phyloP scores from a whole-genome alignment of 139 green algal genomes.

The Coccomyxa sp. region DNA sequence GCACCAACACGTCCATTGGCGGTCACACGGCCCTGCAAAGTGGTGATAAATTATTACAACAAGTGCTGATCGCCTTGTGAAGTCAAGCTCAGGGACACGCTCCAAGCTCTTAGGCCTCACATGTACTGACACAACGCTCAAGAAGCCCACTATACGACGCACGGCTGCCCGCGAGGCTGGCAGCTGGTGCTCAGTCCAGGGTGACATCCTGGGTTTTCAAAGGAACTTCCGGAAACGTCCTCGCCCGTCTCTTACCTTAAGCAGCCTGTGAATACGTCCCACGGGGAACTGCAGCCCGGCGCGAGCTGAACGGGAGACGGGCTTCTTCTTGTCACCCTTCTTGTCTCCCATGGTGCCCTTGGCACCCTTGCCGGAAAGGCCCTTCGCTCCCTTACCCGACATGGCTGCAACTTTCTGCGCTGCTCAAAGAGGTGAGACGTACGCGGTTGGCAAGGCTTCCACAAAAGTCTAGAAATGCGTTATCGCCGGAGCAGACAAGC shows the following conservation, averaged over 20 bases:
- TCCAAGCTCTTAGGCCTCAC: not conserved
- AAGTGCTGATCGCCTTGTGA: no score
- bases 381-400: slow-evolving; percentile 89
- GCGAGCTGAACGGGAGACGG: slow-evolving; percentile 78
- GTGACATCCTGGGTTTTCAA: no score
- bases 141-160: no score
- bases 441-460: no score
- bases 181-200: no score
- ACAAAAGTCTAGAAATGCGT: no score
- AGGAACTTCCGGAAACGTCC: no score
- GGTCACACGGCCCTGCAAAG: slow-evolving; percentile 75
- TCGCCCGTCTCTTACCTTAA: slow-evolving; percentile 86
- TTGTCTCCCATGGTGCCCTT: slow-evolving; percentile 83
- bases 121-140: not conserved
- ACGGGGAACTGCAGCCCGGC: slow-evolving; percentile 97
- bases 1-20: slow-evolving; percentile 95
- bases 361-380: slow-evolving; percentile 89
- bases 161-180: no score
- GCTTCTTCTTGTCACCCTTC: slow-evolving; percentile 69
- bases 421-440: no score
- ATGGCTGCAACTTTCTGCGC: slow-evolving; percentile 38
- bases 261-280: slow-evolving; percentile 93
- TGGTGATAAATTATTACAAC: no score
- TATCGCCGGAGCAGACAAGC: no score
- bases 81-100: no score